Base-by-base conservation (phyloP, 495 filamentous ascomycete species). In the Cetradonia linearis region DNA sequence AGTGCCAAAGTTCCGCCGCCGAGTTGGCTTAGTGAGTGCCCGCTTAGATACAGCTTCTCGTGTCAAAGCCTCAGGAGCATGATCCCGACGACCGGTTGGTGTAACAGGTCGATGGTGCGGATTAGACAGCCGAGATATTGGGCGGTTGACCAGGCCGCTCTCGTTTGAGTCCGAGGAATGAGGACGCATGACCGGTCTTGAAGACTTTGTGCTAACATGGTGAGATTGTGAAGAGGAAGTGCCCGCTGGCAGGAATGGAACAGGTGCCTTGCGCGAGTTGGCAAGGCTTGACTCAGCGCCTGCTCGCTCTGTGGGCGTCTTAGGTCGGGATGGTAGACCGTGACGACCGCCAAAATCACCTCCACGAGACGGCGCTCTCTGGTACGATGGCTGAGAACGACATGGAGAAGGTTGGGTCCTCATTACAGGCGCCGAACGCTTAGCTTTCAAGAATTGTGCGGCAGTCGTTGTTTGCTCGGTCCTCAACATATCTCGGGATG, bases 351-450 rank as follows among this genome's bases (percentile, higher is more conserved):
- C 66, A 25, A 71, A 62, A 31, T 70, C 73, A 63, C 77, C 72
- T 49, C 68, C 71, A 48, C 73, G 69, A 31, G 76, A 75, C 23
- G 74, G 68, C 23, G 73, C 65, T 48, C 71, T 72, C 40, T 70
- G 71, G 31, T 70, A 71, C 47, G 67, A 42, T 47, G 68, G 33
- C 52, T 65, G 59, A 34, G 66, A 50, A 61, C 73, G 74, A 38
- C 76, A 59, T 23, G 69, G 55, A 33, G 74, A 77, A 30, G 69
- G 68, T 34, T 72, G 65, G 56, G 74, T 75, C 55, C 87, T 80
- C 74, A 96, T 86, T 28, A 80, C 83, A 28, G 93, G 90, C 72
- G 94, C 79, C 8, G 94, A 97, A 54, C 91, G 83, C 74, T 97
- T 97, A 31, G 89, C 74, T 69, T 84, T 85, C 38, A 97, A 76